Evolutionary conservation across 1,284 basidiomycete species (phyloP).

Genomic region (Trametes polyzona): DNA sequence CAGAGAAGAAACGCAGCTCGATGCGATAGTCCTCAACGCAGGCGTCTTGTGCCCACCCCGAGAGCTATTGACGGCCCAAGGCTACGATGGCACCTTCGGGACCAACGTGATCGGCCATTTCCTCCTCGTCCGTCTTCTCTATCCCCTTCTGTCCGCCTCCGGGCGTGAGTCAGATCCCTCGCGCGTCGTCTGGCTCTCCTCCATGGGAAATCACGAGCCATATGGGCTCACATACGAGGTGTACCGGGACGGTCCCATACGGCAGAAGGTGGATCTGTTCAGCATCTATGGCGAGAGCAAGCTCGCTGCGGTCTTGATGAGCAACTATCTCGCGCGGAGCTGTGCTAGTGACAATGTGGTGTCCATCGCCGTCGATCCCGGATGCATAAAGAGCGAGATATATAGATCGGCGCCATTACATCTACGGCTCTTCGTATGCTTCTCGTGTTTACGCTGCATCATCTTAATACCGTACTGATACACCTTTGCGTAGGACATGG

Average conservation of each 20-base stretch:
- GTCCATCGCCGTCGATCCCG: conserved; percentile 20
- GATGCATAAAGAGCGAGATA: conserved; percentile 19
- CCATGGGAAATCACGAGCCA: conserved; percentile 4
- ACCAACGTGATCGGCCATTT: conserved; percentile 55
- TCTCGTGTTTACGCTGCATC: background rate
- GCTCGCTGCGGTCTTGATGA: conserved; percentile 16
- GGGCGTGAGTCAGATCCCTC: background rate
- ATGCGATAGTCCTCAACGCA: conserved; percentile 42
- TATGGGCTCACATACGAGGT: conserved; percentile 12
- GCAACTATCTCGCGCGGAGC: conserved; percentile 11
- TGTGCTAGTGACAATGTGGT: conserved; percentile 11
- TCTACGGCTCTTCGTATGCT: background rate
- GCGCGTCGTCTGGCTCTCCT: conserved; percentile 22
- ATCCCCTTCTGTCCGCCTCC: conserved; percentile 2
- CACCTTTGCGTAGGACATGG: background rate
- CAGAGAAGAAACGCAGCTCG: conserved; percentile 41
- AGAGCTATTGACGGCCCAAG: conserved; percentile 51
- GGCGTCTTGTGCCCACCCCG: conserved; percentile 57
- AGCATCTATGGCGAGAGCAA: conserved; percentile 20
- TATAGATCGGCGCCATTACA: conserved; percentile 1
- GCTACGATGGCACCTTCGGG: conserved; percentile 65
- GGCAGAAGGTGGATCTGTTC: conserved; percentile 1
- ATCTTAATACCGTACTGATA: too few species aligned
- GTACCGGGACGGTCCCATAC: conserved; percentile 10
- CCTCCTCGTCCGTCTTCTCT: conserved; percentile 17